phyloP scores from a whole-genome alignment of 2,329 filamentous ascomycete genomes.

The Colletotrichum aenigma region DNA sequence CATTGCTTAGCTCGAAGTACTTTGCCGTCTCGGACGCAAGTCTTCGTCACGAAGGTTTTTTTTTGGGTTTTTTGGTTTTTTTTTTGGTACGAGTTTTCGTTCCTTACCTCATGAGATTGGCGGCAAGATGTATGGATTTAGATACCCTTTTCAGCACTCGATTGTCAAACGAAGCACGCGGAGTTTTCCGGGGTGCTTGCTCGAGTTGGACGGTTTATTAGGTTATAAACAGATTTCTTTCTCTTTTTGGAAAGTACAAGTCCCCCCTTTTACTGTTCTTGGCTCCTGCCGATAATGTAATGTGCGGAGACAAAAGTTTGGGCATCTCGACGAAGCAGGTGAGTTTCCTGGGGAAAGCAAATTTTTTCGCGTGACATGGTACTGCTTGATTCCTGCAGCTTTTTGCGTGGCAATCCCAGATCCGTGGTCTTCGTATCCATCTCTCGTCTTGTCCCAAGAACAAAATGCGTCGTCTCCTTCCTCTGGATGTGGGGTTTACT shows the following conservation, averaged over 20 bases:
- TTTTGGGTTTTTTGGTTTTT: not conserved
- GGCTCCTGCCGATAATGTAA: not conserved
- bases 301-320: not conserved
- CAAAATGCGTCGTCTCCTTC: not conserved
- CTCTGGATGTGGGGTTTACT: not conserved
- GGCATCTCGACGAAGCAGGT: not conserved
- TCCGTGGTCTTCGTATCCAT: not conserved
- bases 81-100: not conserved
- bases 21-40: not conserved
- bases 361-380: not conserved
- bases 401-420: not conserved
- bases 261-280: not conserved
- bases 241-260: not conserved
- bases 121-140: not conserved
- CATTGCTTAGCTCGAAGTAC: not conserved
- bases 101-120: not conserved
- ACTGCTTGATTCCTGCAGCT: not conserved
- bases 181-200: not conserved
- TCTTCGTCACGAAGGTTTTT: not conserved
- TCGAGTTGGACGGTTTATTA: not conserved
- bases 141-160: slow-evolving; percentile 1
- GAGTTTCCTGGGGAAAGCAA: not conserved
- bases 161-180: not conserved
- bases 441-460: not conserved
- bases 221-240: not conserved